Evolutionary conservation across 2,329 filamentous ascomycete genomes (phyloP), one percentile per base, ranked within the genome.

Genomic region (Raffaelea ambrosiae): DNA sequence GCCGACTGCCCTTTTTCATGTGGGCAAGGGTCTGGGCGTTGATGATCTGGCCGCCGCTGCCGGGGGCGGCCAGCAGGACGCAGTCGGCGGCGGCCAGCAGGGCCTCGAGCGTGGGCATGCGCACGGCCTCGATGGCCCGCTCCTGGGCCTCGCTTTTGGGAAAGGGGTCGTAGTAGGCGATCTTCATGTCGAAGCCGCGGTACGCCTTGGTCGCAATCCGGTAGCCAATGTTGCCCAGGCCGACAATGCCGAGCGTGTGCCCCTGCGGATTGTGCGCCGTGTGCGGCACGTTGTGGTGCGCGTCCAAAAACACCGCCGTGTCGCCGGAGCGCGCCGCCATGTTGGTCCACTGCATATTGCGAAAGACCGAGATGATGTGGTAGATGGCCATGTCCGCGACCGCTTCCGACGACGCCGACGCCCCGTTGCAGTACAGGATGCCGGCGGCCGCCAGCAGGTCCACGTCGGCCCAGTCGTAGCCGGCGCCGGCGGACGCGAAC

Each of bases 311-410:
- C 20, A 63, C 58, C 3, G 67, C 66, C 3, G 71, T 62, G 40
- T 49, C 40, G 19, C 19, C 11, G 13, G 46, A 43, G 7, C 47
- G 49, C 0, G 81, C 81, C 2, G 81, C 77, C 3, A 69, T 59
- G 44, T 77, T 73, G 52, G 76, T 82, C 77, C 82, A 86, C 2
- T 77, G 71, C 13, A 88, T 73, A 40, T 78, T 72, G 45, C 84
- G 80, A 67, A 87, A 88, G 14, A 77, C 80, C 8, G 77, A 76
- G 44, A 89, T 75, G 55, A 88, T 77, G 55, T 84, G 74, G 57
- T 80, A 81, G 38, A 86, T 70, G 18, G 82, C 79, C 52, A 85
- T 79, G 61, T 88, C 85, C 44, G 84, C 83, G 2, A 88, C 84
- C 7, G 83, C 79, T 38, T 88, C 84, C 5, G 81, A 81, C 36